These are phyloP conservation scores for Carpinus viminea DNA, from an alignment of 306 rosid species.

Conservation along the genomic window DNA sequence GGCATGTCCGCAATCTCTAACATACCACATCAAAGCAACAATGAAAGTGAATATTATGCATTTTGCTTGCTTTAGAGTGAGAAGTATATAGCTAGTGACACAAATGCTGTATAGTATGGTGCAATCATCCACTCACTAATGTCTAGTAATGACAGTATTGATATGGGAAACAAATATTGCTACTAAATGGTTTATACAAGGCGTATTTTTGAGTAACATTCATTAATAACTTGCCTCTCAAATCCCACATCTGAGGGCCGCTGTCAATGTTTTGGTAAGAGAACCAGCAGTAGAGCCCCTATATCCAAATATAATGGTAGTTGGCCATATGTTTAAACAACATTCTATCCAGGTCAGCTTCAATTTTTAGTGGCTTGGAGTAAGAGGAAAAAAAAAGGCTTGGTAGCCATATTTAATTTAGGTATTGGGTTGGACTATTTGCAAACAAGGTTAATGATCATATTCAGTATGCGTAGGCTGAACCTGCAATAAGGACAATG, in stretches of 20 bases:
- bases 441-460: background rate
- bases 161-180: background rate
- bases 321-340: background rate
- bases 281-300: background rate
- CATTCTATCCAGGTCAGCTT: background rate
- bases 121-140: background rate
- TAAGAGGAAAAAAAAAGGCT: background rate
- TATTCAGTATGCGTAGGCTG: background rate
- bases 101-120: background rate
- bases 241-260: background rate
- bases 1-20: slow-evolving; percentile 89
- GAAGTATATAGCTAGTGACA: slow-evolving; percentile 8
- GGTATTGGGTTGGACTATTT: background rate
- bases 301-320: background rate
- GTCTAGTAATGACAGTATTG: background rate
- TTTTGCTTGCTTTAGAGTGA: slow-evolving; percentile 21
- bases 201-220: background rate
- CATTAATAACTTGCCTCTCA: background rate
- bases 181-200: background rate
- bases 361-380: background rate
- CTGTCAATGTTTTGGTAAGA: background rate
- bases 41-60: slow-evolving; percentile 4
- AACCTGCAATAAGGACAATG: background rate
- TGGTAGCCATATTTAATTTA: background rate
- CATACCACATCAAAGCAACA: slow-evolving; percentile 19